These are phyloP conservation scores for Fusarium piperis DNA, from an alignment of 2,329 filamentous ascomycete genomes.

Conservation along the genomic window DNA sequence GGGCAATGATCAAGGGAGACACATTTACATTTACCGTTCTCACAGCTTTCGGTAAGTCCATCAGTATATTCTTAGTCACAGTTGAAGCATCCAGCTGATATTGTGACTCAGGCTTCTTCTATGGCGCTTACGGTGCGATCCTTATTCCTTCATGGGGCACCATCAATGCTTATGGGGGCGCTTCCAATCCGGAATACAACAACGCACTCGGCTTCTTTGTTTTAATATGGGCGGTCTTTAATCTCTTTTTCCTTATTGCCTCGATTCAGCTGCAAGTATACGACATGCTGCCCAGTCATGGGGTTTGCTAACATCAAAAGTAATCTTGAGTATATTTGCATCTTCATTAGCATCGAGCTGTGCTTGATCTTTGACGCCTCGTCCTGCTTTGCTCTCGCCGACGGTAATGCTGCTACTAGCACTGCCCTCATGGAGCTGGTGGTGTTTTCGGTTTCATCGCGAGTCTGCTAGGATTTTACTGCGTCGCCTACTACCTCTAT, in stretches of 20 bases:
- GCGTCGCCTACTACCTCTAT: conserved; percentile 35
- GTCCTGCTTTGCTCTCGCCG: conserved; percentile 33
- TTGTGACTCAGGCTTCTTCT: conserved; percentile 32
- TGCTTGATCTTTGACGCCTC: conserved; percentile 35
- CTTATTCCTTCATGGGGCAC: conserved; percentile 37
- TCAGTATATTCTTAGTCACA: no score
- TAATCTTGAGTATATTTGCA: conserved; percentile 35
- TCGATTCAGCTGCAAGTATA: conserved; percentile 29
- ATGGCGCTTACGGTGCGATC: conserved; percentile 39
- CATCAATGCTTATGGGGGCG: conserved; percentile 37
- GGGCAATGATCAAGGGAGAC: conserved; percentile 39
- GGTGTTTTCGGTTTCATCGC: conserved; percentile 40
- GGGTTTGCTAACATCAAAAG: conserved; percentile 14
- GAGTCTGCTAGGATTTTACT: conserved; percentile 38
- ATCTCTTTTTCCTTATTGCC: conserved; percentile 41
- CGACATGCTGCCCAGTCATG: no score
- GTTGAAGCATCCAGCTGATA: neutral
- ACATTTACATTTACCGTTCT: conserved; percentile 43
- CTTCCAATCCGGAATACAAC: conserved; percentile 21
- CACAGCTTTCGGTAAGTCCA: conserved; percentile 36
- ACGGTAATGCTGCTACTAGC: conserved; percentile 17
- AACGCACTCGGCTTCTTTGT: conserved; percentile 43
- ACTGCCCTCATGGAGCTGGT: conserved; percentile 25
- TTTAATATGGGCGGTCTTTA: conserved; percentile 41
- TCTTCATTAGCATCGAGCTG: conserved; percentile 36